phyloP scores from a whole-genome alignment of 2,329 filamentous ascomycete genomes.

The Penicillium olsonii region DNA sequence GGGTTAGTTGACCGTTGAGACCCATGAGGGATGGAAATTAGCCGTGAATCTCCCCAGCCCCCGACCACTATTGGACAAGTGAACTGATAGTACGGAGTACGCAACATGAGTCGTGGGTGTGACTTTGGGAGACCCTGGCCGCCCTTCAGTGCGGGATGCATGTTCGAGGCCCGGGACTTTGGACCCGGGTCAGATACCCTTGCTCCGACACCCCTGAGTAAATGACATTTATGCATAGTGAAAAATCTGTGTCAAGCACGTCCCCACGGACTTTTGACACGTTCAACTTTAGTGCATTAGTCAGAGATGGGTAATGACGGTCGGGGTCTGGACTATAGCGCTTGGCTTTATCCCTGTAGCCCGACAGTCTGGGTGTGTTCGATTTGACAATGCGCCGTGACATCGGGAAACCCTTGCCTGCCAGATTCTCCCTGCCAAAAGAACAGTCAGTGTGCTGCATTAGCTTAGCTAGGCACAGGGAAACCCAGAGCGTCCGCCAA shows the following conservation, averaged over 20 bases:
- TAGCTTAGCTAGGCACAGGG: not conserved
- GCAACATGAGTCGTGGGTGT: no score
- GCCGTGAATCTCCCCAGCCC: not conserved
- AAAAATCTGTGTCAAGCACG: not conserved
- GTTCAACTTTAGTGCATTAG: not conserved
- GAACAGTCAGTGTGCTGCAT: not conserved
- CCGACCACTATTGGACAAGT: constrained; percentile 1
- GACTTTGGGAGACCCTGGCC: not conserved
- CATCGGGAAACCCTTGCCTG: constrained; percentile 3
- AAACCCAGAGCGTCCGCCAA: not conserved
- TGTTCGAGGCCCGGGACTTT: not conserved
- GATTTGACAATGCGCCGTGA: constrained; percentile 1
- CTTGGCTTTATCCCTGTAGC: not conserved
- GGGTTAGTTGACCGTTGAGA: constrained; percentile 20
- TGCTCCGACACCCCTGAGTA: constrained; percentile 3
- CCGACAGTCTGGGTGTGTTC: constrained; percentile 2
- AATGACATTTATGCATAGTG: not conserved
- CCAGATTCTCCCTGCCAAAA: not conserved
- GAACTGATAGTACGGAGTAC: not conserved
- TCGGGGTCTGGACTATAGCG: not conserved
- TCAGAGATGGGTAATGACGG: not conserved
- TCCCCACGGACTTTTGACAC: not conserved
- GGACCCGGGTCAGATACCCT: not conserved
- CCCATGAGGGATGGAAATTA: not conserved
- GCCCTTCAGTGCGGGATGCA: not conserved